Evolutionary conservation across 305 asterid species (phyloP).

Genomic region (Ilex paraguariensis): DNA sequence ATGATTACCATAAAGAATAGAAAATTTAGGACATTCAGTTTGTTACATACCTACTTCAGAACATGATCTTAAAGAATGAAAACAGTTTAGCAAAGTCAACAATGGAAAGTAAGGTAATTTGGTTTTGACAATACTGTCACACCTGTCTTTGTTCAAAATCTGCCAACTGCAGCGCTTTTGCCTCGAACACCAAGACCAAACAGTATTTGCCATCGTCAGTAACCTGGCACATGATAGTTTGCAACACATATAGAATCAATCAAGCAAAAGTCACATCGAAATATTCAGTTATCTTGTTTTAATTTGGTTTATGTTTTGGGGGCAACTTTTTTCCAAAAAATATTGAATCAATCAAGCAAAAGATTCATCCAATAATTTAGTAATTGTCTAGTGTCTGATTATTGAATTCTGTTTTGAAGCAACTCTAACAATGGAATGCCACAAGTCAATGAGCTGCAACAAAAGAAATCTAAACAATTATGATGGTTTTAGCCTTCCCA

Average conservation of each 20-base stretch:
- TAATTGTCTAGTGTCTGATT: too few relatives aligned
- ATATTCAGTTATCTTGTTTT: too few relatives aligned
- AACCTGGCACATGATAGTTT: constrained; percentile 43
- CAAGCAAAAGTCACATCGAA: too few relatives aligned
- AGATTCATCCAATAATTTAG: too few relatives aligned
- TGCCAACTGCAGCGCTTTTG: constrained; percentile 67
- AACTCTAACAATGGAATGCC: neutral
- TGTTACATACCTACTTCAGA: neutral
- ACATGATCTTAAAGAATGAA: constrained; percentile 1
- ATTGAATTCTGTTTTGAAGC: neutral
- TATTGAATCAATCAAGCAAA: too few relatives aligned
- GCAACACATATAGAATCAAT: too few relatives aligned
- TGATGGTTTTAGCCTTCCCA: neutral
- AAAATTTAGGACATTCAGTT: too few relatives aligned
- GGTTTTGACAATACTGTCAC: neutral
- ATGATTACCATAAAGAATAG: too few relatives aligned
- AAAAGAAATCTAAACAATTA: neutral
- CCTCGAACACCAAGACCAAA: constrained; percentile 70
- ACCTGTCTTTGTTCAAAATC: constrained; percentile 91
- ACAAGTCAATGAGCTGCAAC: neutral
- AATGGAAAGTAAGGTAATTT: neutral
- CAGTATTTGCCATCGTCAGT: constrained; percentile 73
- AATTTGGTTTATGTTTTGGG: too few relatives aligned
- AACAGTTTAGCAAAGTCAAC: neutral
- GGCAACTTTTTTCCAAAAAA: too few relatives aligned